Evolutionary conservation across 2,329 filamentous ascomycete genomes (phyloP).

Genomic region (Diplodia seriata): DNA sequence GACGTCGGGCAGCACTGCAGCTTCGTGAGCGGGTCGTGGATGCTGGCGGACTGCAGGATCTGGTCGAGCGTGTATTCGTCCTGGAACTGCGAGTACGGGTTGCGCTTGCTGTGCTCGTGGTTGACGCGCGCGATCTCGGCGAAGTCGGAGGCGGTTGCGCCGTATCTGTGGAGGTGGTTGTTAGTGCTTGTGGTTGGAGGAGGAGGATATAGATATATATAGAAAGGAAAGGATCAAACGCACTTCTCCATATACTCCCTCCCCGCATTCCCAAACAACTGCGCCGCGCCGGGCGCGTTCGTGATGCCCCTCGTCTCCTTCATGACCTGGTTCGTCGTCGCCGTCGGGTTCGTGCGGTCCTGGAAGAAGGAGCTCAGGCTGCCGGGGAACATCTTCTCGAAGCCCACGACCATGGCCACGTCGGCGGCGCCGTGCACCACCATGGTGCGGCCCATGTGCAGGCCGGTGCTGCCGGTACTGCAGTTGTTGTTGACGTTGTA

Average conservation of each 20-base stretch:
- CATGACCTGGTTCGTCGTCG: conserved; percentile 79
- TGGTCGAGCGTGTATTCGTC: conserved; percentile 89
- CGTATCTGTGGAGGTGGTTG: conserved; percentile 63
- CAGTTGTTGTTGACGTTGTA: conserved; percentile 99
- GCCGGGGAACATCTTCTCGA: conserved; percentile 98
- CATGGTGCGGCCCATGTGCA: conserved; percentile 82
- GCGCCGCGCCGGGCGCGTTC: conserved; percentile 83
- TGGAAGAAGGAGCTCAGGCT: conserved; percentile 83
- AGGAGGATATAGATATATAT: background rate
- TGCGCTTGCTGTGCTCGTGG: conserved; percentile 87
- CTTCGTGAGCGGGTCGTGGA: conserved; percentile 89
- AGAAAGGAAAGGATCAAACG: conserved; percentile 38
- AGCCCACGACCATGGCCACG: conserved; percentile 89
- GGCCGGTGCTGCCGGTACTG: conserved; percentile 89
- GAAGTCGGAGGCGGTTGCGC: conserved; percentile 84
- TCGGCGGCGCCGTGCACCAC: conserved; percentile 82
- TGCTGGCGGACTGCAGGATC: conserved; percentile 75
- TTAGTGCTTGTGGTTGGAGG: background rate
- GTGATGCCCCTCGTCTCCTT: conserved; percentile 78
- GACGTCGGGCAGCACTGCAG: conserved; percentile 98
- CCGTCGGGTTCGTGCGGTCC: conserved; percentile 81
- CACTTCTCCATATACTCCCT: conserved; percentile 94
- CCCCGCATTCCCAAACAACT: conserved; percentile 95
- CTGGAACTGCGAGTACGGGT: conserved; percentile 98
- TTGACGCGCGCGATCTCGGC: conserved; percentile 93